Evolutionary conservation across 2,329 filamentous ascomycete species (phyloP).

Genomic region (Cladophialophora yegresii): DNA sequence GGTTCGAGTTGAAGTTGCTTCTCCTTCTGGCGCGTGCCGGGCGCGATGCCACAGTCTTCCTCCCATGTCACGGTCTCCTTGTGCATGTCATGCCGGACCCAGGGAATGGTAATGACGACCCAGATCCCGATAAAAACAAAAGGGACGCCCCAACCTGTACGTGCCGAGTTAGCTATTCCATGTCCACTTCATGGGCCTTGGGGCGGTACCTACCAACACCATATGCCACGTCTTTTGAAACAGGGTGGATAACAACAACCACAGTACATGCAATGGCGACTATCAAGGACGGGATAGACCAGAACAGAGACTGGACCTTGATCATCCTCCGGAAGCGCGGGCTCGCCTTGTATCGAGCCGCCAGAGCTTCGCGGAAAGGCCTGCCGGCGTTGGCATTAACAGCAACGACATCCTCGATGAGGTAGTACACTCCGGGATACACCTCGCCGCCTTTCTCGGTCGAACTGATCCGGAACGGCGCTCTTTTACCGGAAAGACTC

Average conservation of each 20-base stretch:
- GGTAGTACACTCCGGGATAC: conserved; percentile 63
- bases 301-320: conserved; percentile 59
- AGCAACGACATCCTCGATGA: conserved; percentile 68
- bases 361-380: conserved; percentile 55
- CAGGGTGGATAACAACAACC: conserved; percentile 50
- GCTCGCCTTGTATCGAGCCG: conserved; percentile 57
- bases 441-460: conserved; percentile 61
- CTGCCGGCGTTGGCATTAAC: conserved; percentile 65
- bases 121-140: conserved; percentile 49
- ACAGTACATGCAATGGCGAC: conserved; percentile 52
- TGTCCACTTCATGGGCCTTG: not conserved
- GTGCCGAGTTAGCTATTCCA: not conserved
- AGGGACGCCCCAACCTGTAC: conserved; percentile 47
- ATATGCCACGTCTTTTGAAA: conserved; percentile 53
- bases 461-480: conserved; percentile 64
- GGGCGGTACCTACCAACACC: conserved; percentile 37
- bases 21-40: conserved; percentile 16
- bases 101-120: conserved; percentile 50
- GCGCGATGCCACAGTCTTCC: conserved; percentile 28
- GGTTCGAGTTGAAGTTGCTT: conserved; percentile 20
- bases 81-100: conserved; percentile 50
- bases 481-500: conserved; percentile 41
- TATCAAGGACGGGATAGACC: conserved; percentile 56
- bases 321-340: conserved; percentile 58
- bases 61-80: conserved; percentile 50